Percentiles rank a stretch among this genome's conserved stretches.
Evolutionary conservation across 176 grass and related monocot species (phyloP).

Genomic region (Saccharum spontaneum): DNA sequence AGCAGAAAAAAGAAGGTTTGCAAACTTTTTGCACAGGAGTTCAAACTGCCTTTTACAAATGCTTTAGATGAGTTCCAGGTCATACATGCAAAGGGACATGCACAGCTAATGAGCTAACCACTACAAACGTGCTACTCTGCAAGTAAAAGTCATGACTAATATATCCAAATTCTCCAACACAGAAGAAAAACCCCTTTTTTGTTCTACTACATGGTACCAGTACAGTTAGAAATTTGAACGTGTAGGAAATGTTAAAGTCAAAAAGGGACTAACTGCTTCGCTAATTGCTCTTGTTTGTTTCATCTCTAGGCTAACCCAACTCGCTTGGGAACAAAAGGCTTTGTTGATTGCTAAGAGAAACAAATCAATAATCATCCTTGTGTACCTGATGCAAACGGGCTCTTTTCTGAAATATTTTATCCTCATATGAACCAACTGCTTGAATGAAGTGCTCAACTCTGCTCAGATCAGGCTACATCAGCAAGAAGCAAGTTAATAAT

Average conservation of each 20-base stretch:
- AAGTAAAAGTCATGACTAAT: constrained; percentile 15
- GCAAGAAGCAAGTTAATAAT: constrained; percentile 29
- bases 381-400: constrained; percentile 78
- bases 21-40: neutral
- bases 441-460: constrained; percentile 99
- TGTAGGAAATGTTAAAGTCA: neutral
- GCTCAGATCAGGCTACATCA: constrained; percentile 73
- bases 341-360: neutral
- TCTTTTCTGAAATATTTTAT: constrained; percentile 98
- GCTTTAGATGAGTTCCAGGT: neutral
- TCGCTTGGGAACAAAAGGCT: neutral
- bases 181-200: neutral
- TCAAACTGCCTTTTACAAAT: neutral
- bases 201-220: neutral
- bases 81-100: neutral
- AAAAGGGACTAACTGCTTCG: neutral
- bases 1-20: neutral
- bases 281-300: neutral
- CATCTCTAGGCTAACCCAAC: neutral
- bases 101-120: neutral
- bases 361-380: constrained; percentile 24
- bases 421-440: constrained; percentile 86
- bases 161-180: constrained; percentile 20
- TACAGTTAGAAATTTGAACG: constrained; percentile 5
- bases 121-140: neutral